Evolutionary conservation across 2,329 filamentous ascomycete species (phyloP), one percentile per base, ranked within the genome.

Genomic region (Calonectria pseudoreteaudii): DNA sequence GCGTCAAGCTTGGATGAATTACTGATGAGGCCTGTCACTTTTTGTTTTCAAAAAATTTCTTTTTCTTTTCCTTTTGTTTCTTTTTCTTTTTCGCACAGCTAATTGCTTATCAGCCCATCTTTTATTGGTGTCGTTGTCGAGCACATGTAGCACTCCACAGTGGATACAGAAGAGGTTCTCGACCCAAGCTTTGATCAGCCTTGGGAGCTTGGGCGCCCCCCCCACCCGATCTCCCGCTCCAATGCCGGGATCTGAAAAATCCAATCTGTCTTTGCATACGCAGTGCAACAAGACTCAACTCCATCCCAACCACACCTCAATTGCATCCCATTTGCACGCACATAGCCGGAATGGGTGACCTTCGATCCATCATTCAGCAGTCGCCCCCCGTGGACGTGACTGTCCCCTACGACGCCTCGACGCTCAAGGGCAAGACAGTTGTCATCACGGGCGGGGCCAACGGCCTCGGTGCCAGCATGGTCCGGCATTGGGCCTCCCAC

Each of bases 401-500:
- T 18, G 79, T 81, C 41, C 84, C 87, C 2, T 89, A 87, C 79
- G 85, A 89, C 75, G 76, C 84, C 1, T 78, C 83, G 10, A 87
- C 84, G 72, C 84, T 92, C 41, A 83, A 83, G 10, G 86, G 84
- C 77, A 93, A 92, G 81, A 91, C 88, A 0, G 89, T 93, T 66
- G 79, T 93, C 72, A 90, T 93, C 76, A 93, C 92, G 0, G 92
- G 92, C 58, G 92, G 90, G 34, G 91, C 92, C 28, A 91, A 90
- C 70, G 91, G 91, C 10, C 87, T 93, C 74, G 91, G 91, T 3
- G 88, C 88, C 14, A 86, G 86, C 26, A 89, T 92, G 79, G 87
- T 88, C 47, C 85, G 85, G 44, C 82, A 86, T 72, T 91, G 90
- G 89, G 90, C 91, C 14, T 79, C 82, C 0, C 84, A 88, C 74